Conservation (phyloP, 768 basidiomycete species). For the Psilocybe azurescens region DNA sequence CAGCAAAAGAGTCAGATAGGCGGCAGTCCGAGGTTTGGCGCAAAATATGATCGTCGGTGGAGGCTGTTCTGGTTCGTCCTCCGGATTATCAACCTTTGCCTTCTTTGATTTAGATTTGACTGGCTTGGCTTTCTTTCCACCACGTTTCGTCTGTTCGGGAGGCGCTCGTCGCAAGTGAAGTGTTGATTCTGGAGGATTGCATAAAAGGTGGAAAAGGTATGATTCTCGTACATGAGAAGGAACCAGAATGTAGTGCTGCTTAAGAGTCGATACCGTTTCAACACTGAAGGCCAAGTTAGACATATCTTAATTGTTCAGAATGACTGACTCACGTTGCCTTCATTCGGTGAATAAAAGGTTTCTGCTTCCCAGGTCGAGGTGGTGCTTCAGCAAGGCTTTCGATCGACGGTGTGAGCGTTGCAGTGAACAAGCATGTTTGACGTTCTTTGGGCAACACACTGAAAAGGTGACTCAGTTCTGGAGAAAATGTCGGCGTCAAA, state of each 20-base stretch:
- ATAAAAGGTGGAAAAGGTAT: slow-evolving; percentile 89
- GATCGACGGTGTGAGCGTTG: slow-evolving; percentile 89
- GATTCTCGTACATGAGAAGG: slow-evolving; percentile 94
- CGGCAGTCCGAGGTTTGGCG: slow-evolving; percentile 83
- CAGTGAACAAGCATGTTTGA: slow-evolving; percentile 98
- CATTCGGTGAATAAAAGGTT: slow-evolving; percentile 86
- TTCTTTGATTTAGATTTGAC: slow-evolving; percentile 37
- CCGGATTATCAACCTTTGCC: slow-evolving; percentile 44
- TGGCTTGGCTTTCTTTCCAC: slow-evolving; percentile 28
- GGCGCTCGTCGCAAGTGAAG: slow-evolving; percentile 67
- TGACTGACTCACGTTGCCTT: slow-evolving; percentile 55
- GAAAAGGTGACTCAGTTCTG: slow-evolving; percentile 84
- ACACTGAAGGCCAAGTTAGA: slow-evolving; percentile 50
- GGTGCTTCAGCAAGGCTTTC: slow-evolving; percentile 74
- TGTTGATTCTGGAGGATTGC: slow-evolving; percentile 85
- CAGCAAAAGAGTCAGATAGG: slow-evolving; percentile 83
- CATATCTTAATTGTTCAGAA: neutral
- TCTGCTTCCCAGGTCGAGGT: slow-evolving; percentile 82
- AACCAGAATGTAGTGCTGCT: slow-evolving; percentile 89
- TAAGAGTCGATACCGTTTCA: slow-evolving; percentile 87
- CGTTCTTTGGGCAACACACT: slow-evolving; percentile 76
- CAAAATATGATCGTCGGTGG: slow-evolving; percentile 98
- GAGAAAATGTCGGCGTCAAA: slow-evolving; percentile 86
- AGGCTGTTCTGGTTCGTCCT: slow-evolving; percentile 69
- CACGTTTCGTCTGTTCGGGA: slow-evolving; percentile 51